A percentile compares a stretch with the other conserved stretches of the same genome.
Conservation (phyloP, 129 eudicot species). For the Apium graveolens region DNA sequence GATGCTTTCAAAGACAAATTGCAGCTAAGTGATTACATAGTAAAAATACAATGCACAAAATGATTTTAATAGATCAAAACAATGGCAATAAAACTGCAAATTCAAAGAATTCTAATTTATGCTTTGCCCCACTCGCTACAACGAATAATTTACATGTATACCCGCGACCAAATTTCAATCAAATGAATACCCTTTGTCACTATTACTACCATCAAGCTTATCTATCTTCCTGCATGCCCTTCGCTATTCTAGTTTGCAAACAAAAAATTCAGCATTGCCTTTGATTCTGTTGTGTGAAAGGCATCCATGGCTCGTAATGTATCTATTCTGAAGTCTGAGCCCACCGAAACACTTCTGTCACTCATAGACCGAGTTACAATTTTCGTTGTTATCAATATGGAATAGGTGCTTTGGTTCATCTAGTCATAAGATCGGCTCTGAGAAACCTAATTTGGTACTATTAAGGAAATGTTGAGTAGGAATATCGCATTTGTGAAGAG, state of each 20-base stretch:
- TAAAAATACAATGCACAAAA: neutral
- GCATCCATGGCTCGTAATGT: neutral
- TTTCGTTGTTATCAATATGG: neutral
- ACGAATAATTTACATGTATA: neutral
- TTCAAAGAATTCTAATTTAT: neutral
- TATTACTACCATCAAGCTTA: neutral
- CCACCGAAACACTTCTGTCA: neutral
- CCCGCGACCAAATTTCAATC: neutral
- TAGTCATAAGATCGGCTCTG: slow-evolving; percentile 66
- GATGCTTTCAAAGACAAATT: no score
- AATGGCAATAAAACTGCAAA: neutral
- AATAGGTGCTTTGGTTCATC: slow-evolving; percentile 11
- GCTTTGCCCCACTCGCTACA: neutral
- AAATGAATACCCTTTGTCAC: slow-evolving; percentile 2
- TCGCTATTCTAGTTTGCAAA: neutral
- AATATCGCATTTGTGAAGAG: slow-evolving; percentile 50
- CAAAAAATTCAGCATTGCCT: neutral
- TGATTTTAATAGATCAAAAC: neutral
- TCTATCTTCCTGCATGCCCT: neutral
- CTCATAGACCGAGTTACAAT: neutral
- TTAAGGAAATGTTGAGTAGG: slow-evolving; percentile 39
- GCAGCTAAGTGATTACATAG: no score
- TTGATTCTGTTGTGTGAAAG: neutral
- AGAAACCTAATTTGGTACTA: slow-evolving; percentile 35
- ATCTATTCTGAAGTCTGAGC: neutral